These are phyloP conservation scores for Orobanche coerulescens DNA, from an alignment of 257 asterid species.

Conservation along the genomic window DNA sequence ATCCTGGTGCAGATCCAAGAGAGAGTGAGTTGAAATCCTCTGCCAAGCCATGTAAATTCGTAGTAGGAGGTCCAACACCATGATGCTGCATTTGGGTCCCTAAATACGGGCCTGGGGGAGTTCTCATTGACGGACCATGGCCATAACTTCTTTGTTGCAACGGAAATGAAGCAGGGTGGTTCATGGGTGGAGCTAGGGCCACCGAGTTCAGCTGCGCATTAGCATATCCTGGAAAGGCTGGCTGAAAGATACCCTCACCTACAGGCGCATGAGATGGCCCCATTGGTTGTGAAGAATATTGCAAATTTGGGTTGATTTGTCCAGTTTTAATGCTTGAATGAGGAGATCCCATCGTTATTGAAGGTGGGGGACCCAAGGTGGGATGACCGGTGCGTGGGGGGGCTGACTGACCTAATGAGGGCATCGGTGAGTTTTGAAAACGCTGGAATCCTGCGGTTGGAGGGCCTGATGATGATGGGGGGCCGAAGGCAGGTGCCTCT, in stretches of 20 bases:
- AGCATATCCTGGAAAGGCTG: constrained; percentile 55
- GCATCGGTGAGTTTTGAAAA: constrained; percentile 40
- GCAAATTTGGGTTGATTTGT: constrained; percentile 26
- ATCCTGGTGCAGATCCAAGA: constrained; percentile 60
- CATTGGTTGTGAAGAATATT: constrained; percentile 25
- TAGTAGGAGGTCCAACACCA: constrained; percentile 44
- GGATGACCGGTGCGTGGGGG: constrained; percentile 35
- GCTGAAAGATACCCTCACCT: constrained; percentile 40
- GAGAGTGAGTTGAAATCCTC: constrained; percentile 61
- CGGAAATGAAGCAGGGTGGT: constrained; percentile 35
- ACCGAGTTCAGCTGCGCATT: constrained; percentile 38
- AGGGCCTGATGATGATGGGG: constrained; percentile 39
- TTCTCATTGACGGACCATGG: constrained; percentile 31
- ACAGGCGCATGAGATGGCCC: constrained; percentile 39
- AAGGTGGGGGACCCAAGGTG: constrained; percentile 32
- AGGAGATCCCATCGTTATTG: constrained; percentile 39
- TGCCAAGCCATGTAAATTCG: constrained; percentile 40
- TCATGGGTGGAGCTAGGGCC: constrained; percentile 38
- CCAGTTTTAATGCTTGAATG: constrained; percentile 34
- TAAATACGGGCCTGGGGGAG: constrained; percentile 29
- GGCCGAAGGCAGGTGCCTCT: constrained; percentile 33
- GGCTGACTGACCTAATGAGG: constrained; percentile 33
- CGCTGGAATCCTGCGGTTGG: constrained; percentile 45
- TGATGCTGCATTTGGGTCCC: constrained; percentile 39
- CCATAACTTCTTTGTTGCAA: constrained; percentile 43